phyloP scores from a whole-genome alignment of 2,329 filamentous ascomycete species.

The Geoglossum cookeanum region DNA sequence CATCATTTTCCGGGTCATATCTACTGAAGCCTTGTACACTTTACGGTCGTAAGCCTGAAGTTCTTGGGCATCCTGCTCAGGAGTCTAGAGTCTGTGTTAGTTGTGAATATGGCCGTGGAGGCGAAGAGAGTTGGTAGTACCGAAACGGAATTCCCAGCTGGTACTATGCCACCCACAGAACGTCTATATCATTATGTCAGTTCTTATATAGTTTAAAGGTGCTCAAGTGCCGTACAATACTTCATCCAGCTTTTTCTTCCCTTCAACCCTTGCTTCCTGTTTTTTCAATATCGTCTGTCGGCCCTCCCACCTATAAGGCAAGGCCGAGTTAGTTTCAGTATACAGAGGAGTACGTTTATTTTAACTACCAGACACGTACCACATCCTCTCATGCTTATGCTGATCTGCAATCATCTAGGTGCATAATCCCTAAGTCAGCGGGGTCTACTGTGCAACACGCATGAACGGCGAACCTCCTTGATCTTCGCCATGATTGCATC shows the following conservation, averaged over 20 bases:
- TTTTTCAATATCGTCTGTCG: slow-evolving; percentile 31
- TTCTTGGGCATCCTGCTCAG: slow-evolving; percentile 32
- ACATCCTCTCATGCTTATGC: slow-evolving; percentile 41
- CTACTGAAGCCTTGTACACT: slow-evolving; percentile 37
- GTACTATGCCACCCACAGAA: slow-evolving; percentile 25
- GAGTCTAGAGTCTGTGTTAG: slow-evolving; percentile 16
- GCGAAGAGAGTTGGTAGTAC: slow-evolving; percentile 12
- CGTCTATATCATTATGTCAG: slow-evolving; percentile 16
- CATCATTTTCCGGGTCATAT: slow-evolving; percentile 40
- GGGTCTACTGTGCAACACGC: neutral
- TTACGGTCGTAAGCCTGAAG: slow-evolving; percentile 40
- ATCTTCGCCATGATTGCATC: slow-evolving; percentile 27
- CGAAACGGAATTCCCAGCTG: slow-evolving; percentile 15
- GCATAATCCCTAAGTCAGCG: slow-evolving; percentile 1
- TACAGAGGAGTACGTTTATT: neutral
- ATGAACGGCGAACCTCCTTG: slow-evolving; percentile 10
- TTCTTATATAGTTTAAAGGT: neutral
- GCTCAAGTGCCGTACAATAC: slow-evolving; percentile 26
- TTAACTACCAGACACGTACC: slow-evolving; percentile 18
- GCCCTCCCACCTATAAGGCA: slow-evolving; percentile 25
- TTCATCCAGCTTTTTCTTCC: slow-evolving; percentile 33
- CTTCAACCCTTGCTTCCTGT: slow-evolving; percentile 31
- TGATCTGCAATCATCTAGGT: slow-evolving; percentile 40
- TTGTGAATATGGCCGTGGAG: neutral
- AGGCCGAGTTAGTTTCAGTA: neutral